Evolutionary conservation across 1,284 basidiomycete genomes (phyloP).

Genomic region (Ceratobasidium sp.): DNA sequence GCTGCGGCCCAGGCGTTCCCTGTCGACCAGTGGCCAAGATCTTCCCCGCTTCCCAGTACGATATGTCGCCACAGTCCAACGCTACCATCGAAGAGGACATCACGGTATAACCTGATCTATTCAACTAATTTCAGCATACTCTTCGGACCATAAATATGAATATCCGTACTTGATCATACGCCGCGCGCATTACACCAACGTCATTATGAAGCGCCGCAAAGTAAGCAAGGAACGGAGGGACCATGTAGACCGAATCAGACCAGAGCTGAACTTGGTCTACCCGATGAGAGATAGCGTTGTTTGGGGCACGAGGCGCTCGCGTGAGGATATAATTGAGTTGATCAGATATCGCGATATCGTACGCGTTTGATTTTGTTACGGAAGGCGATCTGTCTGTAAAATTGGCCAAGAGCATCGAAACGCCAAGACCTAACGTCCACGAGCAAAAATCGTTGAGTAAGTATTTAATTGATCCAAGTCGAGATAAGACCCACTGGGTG

Average conservation of each 20-base stretch:
- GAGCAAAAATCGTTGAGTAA: neutral
- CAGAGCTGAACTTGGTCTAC: slow-evolving; percentile 71
- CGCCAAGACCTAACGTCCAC: slow-evolving; percentile 26
- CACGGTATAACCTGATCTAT: slow-evolving; percentile 63
- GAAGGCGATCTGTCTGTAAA: slow-evolving; percentile 81
- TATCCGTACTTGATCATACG: slow-evolving; percentile 82
- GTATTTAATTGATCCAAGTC: neutral
- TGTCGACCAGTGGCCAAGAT: slow-evolving; percentile 80
- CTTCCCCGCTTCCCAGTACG: slow-evolving; percentile 65
- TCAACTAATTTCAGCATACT: neutral
- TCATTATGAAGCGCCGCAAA: slow-evolving; percentile 82
- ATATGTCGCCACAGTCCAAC: slow-evolving; percentile 79
- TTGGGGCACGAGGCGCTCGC: slow-evolving; percentile 72
- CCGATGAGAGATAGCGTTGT: slow-evolving; percentile 88
- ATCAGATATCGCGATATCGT: slow-evolving; percentile 73
- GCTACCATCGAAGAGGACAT: slow-evolving; percentile 58
- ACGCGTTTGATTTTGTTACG: slow-evolving; percentile 59
- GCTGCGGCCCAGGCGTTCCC: slow-evolving; percentile 90
- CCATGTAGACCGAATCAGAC: slow-evolving; percentile 88
- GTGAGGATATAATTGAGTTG: slow-evolving; percentile 80
- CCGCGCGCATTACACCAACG: slow-evolving; percentile 72
- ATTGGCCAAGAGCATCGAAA: slow-evolving; percentile 78
- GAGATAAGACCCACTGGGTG: slow-evolving; percentile 62
- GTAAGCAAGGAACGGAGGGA: slow-evolving; percentile 91
- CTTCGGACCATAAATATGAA: slow-evolving; percentile 69